Percentiles rank a stretch among this genome's conserved stretches.
Evolutionary conservation across 1,139 yeast species (phyloP).

Genomic region (Geotrichum australiense): DNA sequence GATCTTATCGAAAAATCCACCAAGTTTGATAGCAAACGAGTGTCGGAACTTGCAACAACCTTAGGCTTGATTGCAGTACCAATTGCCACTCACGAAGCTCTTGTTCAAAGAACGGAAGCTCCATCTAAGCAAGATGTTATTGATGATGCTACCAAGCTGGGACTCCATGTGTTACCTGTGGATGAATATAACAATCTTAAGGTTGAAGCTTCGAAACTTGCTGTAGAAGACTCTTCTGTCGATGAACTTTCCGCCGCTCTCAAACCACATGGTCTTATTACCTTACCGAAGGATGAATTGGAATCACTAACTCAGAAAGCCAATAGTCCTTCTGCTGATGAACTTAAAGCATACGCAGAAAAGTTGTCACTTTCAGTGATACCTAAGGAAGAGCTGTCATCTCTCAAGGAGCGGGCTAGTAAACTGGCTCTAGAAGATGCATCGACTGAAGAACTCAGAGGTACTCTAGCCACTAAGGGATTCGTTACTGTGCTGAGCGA

Average conservation of each 20-base stretch:
- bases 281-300: constrained; percentile 23
- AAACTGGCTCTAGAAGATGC: constrained; percentile 21
- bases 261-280: constrained; percentile 29
- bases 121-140: constrained; percentile 12
- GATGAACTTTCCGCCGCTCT: constrained; percentile 35
- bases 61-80: constrained; percentile 31
- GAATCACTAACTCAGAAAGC: constrained; percentile 25
- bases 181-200: constrained; percentile 26
- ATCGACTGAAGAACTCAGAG: constrained; percentile 7
- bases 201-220: constrained; percentile 21
- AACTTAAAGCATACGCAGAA: too few species aligned
- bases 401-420: constrained; percentile 19
- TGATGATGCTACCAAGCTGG: constrained; percentile 27
- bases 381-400: constrained; percentile 20
- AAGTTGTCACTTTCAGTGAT: constrained; percentile 39
- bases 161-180: constrained; percentile 38
- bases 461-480: constrained; percentile 6
- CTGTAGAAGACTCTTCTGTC: constrained; percentile 33
- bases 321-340: constrained; percentile 26
- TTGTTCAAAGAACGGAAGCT: too few species aligned
- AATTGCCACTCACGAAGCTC: constrained; percentile 13
- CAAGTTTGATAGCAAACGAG: constrained; percentile 16
- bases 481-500: constrained; percentile 8
- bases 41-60: constrained; percentile 21
- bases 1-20: constrained; percentile 12